Conservation (phyloP, 2,329 filamentous ascomycete species). For the Phaeosphaeriaceae sp. region DNA sequence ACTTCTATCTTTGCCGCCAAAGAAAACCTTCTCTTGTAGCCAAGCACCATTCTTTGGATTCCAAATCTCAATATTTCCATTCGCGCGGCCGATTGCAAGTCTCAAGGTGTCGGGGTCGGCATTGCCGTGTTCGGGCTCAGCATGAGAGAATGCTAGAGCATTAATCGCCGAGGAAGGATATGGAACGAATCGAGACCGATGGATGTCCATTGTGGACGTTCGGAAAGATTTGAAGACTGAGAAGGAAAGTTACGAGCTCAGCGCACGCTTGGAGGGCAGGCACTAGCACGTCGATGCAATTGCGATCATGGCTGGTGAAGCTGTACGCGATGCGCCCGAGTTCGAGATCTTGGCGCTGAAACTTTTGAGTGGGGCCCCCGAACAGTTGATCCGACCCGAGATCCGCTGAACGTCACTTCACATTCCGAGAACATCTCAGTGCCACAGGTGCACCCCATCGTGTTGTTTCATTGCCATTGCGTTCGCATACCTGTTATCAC, state of each 20-base stretch:
- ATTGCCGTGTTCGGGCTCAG: constrained; percentile 48
- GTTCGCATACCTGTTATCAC: background rate
- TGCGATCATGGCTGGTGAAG: constrained; percentile 21
- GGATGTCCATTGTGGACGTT: constrained; percentile 78
- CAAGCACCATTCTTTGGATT: constrained; percentile 82
- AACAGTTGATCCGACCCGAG: constrained; percentile 11
- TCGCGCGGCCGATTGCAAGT: constrained; percentile 88
- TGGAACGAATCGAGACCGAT: constrained; percentile 94
- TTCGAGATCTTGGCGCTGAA: constrained; percentile 16
- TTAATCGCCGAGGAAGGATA: constrained; percentile 94
- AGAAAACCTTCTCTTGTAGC: constrained; percentile 88
- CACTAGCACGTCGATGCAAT: constrained; percentile 22
- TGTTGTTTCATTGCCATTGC: background rate
- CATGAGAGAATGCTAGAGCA: constrained; percentile 89
- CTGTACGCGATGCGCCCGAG: constrained; percentile 11
- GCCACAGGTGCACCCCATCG: background rate
- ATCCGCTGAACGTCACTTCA: constrained; percentile 11
- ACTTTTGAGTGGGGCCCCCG: constrained; percentile 17
- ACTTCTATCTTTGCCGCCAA: constrained; percentile 82
- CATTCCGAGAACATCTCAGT: background rate
- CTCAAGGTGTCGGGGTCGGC: constrained; percentile 67
- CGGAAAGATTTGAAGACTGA: background rate
- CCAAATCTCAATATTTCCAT: constrained; percentile 98
- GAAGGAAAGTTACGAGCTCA: constrained; percentile 6
- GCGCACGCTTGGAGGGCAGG: constrained; percentile 18